Evolutionary conservation across 2,329 filamentous ascomycete species (phyloP), one percentile per base, ranked within the genome.

Genomic region (Xylariaceae sp.): DNA sequence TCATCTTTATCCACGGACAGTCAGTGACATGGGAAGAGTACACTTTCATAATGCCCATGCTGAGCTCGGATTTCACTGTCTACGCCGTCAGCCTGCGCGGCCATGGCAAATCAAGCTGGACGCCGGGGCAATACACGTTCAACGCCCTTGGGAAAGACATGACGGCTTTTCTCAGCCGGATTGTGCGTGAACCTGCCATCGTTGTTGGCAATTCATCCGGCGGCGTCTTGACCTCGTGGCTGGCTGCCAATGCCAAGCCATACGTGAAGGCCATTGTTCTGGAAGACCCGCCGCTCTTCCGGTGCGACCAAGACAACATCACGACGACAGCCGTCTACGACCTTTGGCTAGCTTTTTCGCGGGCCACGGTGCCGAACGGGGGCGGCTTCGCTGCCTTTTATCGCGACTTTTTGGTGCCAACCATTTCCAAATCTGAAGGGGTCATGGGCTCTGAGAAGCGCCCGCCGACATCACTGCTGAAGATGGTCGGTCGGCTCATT

Each of bases 1-100:
- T 50, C 27, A 39, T 50, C 39, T 50, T 50, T 33, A 38, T 50
- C 11, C 48, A 50, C 39, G 48, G 48, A n/a, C 48, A 46, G 14
- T 35, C 39, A 1, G 48, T 41, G 7, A 50, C 44, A 32, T 50
- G 44, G 48, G 44, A 50, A 9, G 48, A 50, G 18, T 50, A 50
- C 15, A 50, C 43, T 27, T 50, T 50, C 38, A 50, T 50, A 19
- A 50, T 50, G 48, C 44, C 43, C 12, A 18, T 46, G 19, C 39
- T 47, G 5, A 42, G 48, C 39, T 27, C 7, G 31, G 43, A 50
- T n/a, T 50, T 50, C 38, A 47, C 48, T 4, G 32, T 50, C 39
- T 50, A 46, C 17, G 42, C 48, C 7, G 43, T 47, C 15, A 50
- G 42, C 18, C 48, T 11, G 33, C 42, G 47, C 11, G 48, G 44